A percentile compares a stretch with the other conserved stretches of the same genome.
These are phyloP conservation scores for Lycium ferocissimum DNA, from an alignment of 257 asterid species.

Conservation along the genomic window DNA sequence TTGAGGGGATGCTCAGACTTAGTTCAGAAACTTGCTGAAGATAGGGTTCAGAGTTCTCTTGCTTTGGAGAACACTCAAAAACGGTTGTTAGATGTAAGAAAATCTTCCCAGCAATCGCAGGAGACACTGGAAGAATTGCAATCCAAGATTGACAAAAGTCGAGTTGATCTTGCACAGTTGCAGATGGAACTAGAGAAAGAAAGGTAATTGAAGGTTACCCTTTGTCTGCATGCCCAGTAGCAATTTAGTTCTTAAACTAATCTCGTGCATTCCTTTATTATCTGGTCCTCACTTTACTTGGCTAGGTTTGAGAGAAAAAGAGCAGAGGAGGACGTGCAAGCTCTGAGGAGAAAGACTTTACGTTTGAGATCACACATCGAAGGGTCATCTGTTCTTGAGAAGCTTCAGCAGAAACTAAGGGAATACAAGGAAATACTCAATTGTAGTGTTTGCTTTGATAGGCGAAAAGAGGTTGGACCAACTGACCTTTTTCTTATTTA, in stretches of 20 bases:
- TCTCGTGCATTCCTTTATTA: constrained; percentile 13
- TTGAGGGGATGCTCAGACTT: constrained; percentile 75
- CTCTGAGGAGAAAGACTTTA: constrained; percentile 67
- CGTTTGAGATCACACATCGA: constrained; percentile 64
- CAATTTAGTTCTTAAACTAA: constrained; percentile 13
- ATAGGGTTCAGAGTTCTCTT: constrained; percentile 58
- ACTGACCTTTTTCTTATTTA: neutral
- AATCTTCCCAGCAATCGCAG: constrained; percentile 59
- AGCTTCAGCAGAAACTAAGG: constrained; percentile 79
- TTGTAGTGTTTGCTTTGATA: constrained; percentile 88
- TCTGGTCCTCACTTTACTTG: constrained; percentile 18
- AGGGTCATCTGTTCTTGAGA: constrained; percentile 69
- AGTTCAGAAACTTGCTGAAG: constrained; percentile 74
- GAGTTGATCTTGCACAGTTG: constrained; percentile 66
- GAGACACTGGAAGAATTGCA: constrained; percentile 74
- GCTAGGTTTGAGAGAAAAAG: constrained; percentile 84
- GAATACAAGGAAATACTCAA: constrained; percentile 90
- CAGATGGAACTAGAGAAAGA: constrained; percentile 91
- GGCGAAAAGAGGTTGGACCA: constrained; percentile 83
- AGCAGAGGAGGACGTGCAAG: constrained; percentile 81
- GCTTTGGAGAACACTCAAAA: constrained; percentile 67
- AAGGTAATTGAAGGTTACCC: constrained; percentile 54
- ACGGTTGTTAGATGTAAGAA: constrained; percentile 60
- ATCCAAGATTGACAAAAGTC: constrained; percentile 64
- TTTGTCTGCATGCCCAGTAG: neutral